phyloP scores from a whole-genome alignment of 148 eudicot genomes.

The Spergularia bocconei region DNA sequence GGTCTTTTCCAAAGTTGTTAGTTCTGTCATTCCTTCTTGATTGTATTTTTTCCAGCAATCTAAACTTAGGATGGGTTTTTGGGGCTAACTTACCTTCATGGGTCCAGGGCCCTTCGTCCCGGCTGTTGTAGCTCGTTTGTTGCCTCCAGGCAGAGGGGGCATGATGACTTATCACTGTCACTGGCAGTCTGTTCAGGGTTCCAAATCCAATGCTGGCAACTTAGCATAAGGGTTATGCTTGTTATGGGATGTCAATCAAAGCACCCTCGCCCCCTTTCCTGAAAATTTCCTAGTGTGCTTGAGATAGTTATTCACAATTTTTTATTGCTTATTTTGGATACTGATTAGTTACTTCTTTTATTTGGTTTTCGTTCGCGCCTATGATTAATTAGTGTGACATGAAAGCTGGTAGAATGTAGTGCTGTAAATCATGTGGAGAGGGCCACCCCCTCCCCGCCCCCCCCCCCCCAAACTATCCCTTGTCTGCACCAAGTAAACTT shows the following conservation, averaged over 20 bases:
- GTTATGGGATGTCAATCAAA: not conserved
- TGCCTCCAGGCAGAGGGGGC: not conserved
- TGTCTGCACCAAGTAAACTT: not conserved
- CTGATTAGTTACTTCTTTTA: not conserved
- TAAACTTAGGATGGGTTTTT: not conserved
- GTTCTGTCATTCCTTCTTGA: too few species aligned
- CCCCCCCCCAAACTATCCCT: not conserved
- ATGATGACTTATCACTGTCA: not conserved
- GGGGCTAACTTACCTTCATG: not conserved
- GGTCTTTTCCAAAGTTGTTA: too few species aligned
- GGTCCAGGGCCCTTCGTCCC: not conserved
- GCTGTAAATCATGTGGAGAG: not conserved
- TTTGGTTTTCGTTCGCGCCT: not conserved
- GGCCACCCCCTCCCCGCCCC: not conserved
- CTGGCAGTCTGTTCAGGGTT: not conserved
- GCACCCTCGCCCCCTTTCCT: too few species aligned
- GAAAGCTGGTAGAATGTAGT: too few species aligned
- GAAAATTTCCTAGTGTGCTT: too few species aligned
- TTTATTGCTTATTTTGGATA: too few species aligned
- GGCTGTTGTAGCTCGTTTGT: not conserved
- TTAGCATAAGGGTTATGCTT: not conserved
- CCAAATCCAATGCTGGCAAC: constrained; percentile 2
- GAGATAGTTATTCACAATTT: too few species aligned
- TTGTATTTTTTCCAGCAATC: not conserved
- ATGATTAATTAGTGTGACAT: not conserved